These are phyloP conservation scores for Rosa lucieae DNA, from an alignment of 306 rosid genomes.

Conservation along the genomic window DNA sequence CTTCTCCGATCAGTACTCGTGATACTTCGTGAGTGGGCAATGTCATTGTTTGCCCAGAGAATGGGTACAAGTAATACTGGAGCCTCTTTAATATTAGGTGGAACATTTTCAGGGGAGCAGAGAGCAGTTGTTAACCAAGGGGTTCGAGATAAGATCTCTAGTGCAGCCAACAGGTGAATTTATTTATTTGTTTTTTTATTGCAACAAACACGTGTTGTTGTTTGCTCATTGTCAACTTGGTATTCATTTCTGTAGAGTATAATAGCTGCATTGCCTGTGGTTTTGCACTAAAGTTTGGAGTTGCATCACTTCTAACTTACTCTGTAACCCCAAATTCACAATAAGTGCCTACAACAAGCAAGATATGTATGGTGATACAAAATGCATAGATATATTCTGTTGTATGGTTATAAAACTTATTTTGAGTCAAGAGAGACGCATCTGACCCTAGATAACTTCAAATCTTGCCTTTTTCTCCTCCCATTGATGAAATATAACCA, in stretches of 20 bases:
- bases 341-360: not conserved
- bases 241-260: not conserved
- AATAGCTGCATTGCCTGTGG: not conserved
- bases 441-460: not conserved
- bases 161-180: constrained; percentile 81
- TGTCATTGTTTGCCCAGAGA: constrained; percentile 77
- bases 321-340: not conserved
- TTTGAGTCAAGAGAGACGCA: not conserved
- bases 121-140: constrained; percentile 70
- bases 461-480: not conserved
- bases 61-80: constrained; percentile 62
- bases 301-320: not conserved
- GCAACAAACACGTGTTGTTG: not conserved
- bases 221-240: constrained; percentile 1
- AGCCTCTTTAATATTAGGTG: constrained; percentile 66
- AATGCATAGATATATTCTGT: not conserved
- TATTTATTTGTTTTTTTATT: constrained; percentile 17
- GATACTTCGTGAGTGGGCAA: constrained; percentile 90
- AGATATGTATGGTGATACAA: constrained; percentile 1
- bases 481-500: not conserved
- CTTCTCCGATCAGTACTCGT: constrained; percentile 88
- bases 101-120: constrained; percentile 73
- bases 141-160: constrained; percentile 86
- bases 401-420: not conserved
- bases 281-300: not conserved